These are phyloP conservation scores for Colletotrichum graminicola DNA, from an alignment of 2,329 filamentous ascomycete species.

Conservation along the genomic window DNA sequence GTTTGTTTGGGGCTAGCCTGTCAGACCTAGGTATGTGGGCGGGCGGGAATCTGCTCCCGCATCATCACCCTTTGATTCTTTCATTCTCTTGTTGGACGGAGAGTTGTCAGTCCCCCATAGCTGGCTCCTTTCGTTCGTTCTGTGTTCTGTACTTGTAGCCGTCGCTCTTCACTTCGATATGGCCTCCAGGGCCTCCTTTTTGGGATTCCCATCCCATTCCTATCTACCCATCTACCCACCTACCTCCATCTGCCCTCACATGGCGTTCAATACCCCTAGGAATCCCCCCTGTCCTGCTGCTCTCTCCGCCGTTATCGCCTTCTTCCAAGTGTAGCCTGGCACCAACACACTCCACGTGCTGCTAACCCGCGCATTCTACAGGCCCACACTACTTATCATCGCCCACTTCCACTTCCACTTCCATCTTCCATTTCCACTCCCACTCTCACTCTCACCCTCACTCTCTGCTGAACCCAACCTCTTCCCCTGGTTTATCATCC, in stretches of 20 bases:
- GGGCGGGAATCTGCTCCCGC: too few species aligned
- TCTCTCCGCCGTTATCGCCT: neutral
- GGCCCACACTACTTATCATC: neutral
- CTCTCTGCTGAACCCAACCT: neutral
- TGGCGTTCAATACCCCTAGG: neutral
- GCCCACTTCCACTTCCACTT: neutral
- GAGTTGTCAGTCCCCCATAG: too few species aligned
- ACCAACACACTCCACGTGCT: slow-evolving; percentile 27
- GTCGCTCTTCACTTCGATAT: too few species aligned
- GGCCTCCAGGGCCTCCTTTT: neutral
- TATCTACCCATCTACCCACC: too few species aligned
- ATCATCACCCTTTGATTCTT: too few species aligned
- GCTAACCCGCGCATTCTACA: slow-evolving; percentile 11
- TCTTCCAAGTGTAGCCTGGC: neutral
- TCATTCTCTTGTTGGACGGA: too few species aligned
- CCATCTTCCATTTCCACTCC: neutral
- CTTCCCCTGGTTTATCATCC: neutral
- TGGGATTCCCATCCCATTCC: neutral
- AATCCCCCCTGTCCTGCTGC: too few species aligned
- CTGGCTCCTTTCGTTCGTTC: too few species aligned
- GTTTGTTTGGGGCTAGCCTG: too few species aligned
- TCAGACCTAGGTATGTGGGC: too few species aligned
- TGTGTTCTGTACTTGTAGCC: too few species aligned
- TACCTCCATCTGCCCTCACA: neutral
- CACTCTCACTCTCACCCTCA: neutral